Base-by-base conservation (phyloP, 1,284 basidiomycete species). In the Hypsizygus ulmarius region DNA sequence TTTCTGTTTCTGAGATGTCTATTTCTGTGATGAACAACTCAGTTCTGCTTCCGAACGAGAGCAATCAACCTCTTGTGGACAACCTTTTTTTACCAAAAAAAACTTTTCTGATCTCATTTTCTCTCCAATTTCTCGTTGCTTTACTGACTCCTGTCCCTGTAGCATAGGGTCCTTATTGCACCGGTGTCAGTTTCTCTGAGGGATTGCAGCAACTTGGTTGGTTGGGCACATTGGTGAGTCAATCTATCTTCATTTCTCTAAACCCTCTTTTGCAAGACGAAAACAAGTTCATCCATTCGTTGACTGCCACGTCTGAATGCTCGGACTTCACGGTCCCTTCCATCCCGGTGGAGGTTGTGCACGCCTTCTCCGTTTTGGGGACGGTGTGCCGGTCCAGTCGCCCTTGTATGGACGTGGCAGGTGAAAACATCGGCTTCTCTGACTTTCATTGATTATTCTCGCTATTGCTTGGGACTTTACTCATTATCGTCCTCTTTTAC, bases 1-100 rank as follows among this genome's bases (percentile, higher is more conserved):
- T 43, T 41, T 43, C 36, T 35, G 45, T 10, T 16, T 9, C n/a
- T 4, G 30, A n/a, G 42, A 14, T 15, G 36, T 27, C 3, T 43
- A 56, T 40, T 59, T 34, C 35, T 67, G 84, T 84, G 81, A 79
- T 65, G 59, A 54, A 53, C 66, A 64, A 51, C 59, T 84, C 84
- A 87, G 84, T 87, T 87, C 84, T 87, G 84, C 84, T 87, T 86
- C 84, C 83, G 84, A 86, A 84, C 53, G 74, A 79, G 82, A 79
- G 74, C 62, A 71, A 67, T 74, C 72, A 71, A 70, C 64, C 71
- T 79, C 76, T 86, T 78, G 83, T 84, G 84, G 83, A 86, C 71
- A 84, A 70, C 71, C 49, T 56, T 68, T 70, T 64, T 79, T 79
- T 25, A 25, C 78, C 79, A 82, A 80, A 79, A 76, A 65, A 68